Base-by-base conservation (phyloP, 2,329 filamentous ascomycete genomes). In the Remersonia thermophila region DNA sequence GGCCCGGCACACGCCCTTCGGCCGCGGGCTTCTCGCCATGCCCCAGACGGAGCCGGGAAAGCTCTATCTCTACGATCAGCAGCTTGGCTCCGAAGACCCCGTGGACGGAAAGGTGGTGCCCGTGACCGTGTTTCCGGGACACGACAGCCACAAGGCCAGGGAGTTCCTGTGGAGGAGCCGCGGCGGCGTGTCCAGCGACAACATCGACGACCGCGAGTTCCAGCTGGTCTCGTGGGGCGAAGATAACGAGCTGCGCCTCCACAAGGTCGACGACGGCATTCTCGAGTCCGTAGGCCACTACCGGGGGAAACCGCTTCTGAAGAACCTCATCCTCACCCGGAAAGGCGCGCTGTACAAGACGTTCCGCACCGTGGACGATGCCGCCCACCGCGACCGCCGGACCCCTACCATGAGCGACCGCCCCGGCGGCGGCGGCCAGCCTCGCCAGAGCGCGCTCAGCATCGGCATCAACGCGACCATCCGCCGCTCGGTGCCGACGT, bases 191-290 rank as follows among this genome's bases (percentile, higher is more conserved):
- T 70, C 71, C 13, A 70, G 74, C 12, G 73, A 84, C 36, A 70
- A 72, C n/a, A 60, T 80, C 31, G 87, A 95, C 50, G 67, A 86
- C 43, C 75, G 89, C 48, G 87, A 95, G 35, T 95, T 94, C 45
- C 87, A 95, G 55, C 67, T 95, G 13, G 83, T 95, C 0, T 87
- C 87, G 0, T 95, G 87, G 87, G 86, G 86, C 17, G 79, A 83
- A 33, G 89, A 95, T 55, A 82, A 81, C 46, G 74, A 86, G 50
- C 65, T 95, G 20, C 78, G 82, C 33, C 66, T 95, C 18, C 83
- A 93, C 52, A 77, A 76, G 32, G 71, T 86, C 14, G 71, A 83
- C 28, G 61, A 73, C 1, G 63, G 75, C 17, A 63, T 77, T 20
- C 63, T 91, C 1, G 65, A 73, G 39, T 66, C 71, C 2, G 79